Percentiles rank a stretch among this genome's conserved stretches.
Conservation (phyloP, 805 yeast species). For the Cyberlindnera euphorbiae region DNA sequence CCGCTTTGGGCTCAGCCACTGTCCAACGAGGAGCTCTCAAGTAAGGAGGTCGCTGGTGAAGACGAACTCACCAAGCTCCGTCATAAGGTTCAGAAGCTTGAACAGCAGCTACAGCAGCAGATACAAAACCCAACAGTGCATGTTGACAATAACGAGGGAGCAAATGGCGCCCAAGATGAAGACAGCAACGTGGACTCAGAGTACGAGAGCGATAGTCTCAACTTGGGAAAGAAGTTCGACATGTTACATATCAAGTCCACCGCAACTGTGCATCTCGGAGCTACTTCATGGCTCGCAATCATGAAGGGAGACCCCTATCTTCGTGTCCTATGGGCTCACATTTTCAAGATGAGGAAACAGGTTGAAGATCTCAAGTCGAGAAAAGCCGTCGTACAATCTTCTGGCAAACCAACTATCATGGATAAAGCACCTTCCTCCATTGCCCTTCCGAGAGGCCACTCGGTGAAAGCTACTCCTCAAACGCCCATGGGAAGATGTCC, state of each 20-base stretch:
- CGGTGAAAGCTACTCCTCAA: not conserved
- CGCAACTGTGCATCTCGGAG: conserved; percentile 42
- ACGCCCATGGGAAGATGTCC: conserved; percentile 24
- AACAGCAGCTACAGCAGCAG: conserved; percentile 11
- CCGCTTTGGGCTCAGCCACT: conserved; percentile 55
- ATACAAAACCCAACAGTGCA: not conserved
- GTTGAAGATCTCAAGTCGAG: conserved; percentile 24
- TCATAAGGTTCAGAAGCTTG: conserved; percentile 48
- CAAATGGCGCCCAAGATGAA: not conserved
- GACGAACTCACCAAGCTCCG: conserved; percentile 49
- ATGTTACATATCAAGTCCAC: conserved; percentile 39
- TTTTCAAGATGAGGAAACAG: conserved; percentile 37
- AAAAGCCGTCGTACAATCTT: too few relatives aligned
- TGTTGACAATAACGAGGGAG: not conserved
- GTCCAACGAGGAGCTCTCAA: conserved; percentile 40
- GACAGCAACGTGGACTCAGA: conserved; percentile 3
- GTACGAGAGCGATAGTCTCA: conserved; percentile 24
- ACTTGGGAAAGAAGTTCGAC: conserved; percentile 38
- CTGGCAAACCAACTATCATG: too few relatives aligned
- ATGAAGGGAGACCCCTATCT: conserved; percentile 56
- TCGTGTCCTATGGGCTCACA: conserved; percentile 49
- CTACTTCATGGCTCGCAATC: conserved; percentile 55
- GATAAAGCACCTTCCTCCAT: conserved; percentile 1
- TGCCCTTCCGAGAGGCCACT: not conserved
- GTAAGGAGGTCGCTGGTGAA: conserved; percentile 44